Conservation (phyloP, 1,284 basidiomycete genomes). For the Boletus calvinii region DNA sequence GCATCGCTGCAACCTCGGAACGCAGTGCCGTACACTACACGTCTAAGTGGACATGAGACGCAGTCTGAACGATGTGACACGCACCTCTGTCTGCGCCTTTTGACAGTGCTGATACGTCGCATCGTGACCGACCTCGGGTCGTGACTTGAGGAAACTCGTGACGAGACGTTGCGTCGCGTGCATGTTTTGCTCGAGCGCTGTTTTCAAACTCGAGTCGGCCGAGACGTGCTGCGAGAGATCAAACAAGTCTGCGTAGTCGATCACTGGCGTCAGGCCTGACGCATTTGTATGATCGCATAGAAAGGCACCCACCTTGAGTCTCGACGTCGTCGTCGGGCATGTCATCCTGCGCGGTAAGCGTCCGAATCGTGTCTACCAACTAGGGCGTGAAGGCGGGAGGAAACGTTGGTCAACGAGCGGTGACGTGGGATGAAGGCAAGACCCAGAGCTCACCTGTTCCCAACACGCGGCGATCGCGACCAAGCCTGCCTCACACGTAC, state of each 20-base stretch:
- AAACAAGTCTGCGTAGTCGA: constrained; percentile 37
- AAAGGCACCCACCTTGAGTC: constrained; percentile 37
- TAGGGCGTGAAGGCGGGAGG: constrained; percentile 28
- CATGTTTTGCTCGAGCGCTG: constrained; percentile 54
- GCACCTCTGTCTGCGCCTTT: constrained; percentile 61
- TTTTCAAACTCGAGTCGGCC: constrained; percentile 47
- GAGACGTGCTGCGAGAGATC: constrained; percentile 55
- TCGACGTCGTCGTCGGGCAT: constrained; percentile 44
- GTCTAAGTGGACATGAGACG: constrained; percentile 13
- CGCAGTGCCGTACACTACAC: constrained; percentile 55
- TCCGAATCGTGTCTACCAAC: constrained; percentile 68
- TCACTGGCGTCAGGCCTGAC: background rate
- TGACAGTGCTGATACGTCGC: constrained; percentile 47
- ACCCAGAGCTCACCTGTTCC: constrained; percentile 65
- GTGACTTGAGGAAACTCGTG: constrained; percentile 53
- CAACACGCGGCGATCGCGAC: constrained; percentile 87
- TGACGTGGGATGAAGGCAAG: background rate
- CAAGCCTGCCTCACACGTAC: constrained; percentile 74
- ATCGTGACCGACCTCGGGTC: constrained; percentile 25
- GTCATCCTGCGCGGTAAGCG: constrained; percentile 58
- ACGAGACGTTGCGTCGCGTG: constrained; percentile 61
- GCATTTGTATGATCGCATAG: no score
- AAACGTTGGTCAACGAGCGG: constrained; percentile 3
- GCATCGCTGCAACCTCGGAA: constrained; percentile 61
- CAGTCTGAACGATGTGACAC: constrained; percentile 4